A percentile compares a stretch with the other conserved stretches of the same genome.
phyloP scores from a whole-genome alignment of 331 rosid genomes.

The Ulmus americana region DNA sequence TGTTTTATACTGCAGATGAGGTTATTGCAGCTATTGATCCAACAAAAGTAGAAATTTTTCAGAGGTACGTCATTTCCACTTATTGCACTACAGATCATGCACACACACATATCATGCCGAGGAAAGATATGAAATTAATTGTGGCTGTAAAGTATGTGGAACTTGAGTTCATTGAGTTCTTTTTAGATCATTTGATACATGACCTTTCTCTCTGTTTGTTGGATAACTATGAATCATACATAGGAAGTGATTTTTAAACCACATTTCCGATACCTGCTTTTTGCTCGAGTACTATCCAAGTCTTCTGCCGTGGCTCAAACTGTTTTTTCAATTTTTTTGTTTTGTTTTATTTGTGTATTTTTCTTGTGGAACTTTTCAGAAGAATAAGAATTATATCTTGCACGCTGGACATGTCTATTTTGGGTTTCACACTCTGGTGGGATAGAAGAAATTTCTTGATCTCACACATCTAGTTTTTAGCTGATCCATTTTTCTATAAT shows the following conservation, averaged over 20 bases:
- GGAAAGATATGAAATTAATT: not conserved
- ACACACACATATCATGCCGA: too few relatives aligned
- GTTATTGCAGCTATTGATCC: conserved; percentile 81
- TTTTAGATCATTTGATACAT: not conserved
- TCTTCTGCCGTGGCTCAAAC: too few relatives aligned
- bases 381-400: too few relatives aligned
- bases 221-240: not conserved
- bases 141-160: not conserved
- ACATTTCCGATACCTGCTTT: not conserved
- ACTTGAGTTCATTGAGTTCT: conserved; percentile 5
- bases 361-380: too few relatives aligned
- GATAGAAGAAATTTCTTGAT: too few relatives aligned
- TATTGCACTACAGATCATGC: conserved; percentile 4
- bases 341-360: too few relatives aligned
- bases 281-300: too few relatives aligned
- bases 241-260: not conserved
- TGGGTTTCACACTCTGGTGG: too few relatives aligned
- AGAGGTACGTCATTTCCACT: conserved; percentile 47
- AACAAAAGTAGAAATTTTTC: conserved; percentile 79
- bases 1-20: conserved; percentile 51
- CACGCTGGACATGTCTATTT: too few relatives aligned
- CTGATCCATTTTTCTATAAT: too few relatives aligned
- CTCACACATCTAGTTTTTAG: too few relatives aligned
- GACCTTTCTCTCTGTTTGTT: not conserved
- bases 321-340: too few relatives aligned